These are phyloP conservation scores for Echeveria elegans DNA, from an alignment of 164 flowering plant species.

Conservation along the genomic window DNA sequence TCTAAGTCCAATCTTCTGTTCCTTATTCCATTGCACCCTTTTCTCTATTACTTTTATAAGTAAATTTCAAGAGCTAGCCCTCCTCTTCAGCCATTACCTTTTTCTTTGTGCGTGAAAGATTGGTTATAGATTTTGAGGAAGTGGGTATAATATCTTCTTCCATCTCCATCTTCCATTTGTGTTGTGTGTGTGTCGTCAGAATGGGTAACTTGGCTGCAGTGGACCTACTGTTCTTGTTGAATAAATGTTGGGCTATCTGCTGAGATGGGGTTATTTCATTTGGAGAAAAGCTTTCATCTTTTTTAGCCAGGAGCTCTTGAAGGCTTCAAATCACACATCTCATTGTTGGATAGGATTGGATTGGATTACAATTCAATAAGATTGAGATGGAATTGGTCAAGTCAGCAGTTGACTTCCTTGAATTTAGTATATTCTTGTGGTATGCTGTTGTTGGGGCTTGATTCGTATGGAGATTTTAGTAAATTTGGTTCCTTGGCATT, in stretches of 20 bases:
- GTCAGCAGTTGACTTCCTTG: slow-evolving; percentile 7
- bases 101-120: slow-evolving; percentile 1
- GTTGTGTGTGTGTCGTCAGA: slow-evolving; percentile 7
- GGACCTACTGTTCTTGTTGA: slow-evolving; percentile 15
- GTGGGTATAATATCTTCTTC: slow-evolving; percentile 3
- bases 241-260: neutral
- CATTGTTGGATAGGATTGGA: neutral
- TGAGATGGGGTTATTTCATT: neutral
- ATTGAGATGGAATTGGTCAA: neutral
- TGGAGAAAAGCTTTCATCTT: neutral
- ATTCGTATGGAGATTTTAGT: neutral
- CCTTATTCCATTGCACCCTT: too few species aligned
- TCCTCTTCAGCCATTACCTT: neutral
- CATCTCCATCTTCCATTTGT: neutral
- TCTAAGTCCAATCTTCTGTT: too few species aligned
- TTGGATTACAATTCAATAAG: neutral
- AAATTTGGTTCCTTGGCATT: slow-evolving; percentile 2
- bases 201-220: slow-evolving; percentile 3
- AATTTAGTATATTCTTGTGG: slow-evolving; percentile 3
- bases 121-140: neutral
- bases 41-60: too few species aligned
- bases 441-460: neutral
- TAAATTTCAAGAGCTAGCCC: too few species aligned
- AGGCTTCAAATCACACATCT: neutral
- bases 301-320: neutral